phyloP scores from a whole-genome alignment of 345 rosid species.

The Pseudoturritis turrita region DNA sequence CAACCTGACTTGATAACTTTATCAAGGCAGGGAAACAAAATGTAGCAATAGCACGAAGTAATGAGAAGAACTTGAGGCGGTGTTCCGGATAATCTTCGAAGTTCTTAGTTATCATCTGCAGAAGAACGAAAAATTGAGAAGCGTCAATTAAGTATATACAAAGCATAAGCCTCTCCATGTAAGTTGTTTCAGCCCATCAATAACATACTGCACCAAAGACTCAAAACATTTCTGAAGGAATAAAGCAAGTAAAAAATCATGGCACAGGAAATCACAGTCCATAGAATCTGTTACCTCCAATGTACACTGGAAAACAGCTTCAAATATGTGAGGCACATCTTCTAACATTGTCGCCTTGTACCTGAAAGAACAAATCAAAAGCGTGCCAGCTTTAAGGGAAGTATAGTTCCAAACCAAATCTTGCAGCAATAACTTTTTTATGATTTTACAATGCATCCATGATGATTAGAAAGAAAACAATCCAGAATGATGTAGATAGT shows the following conservation, averaged over 20 bases:
- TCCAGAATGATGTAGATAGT: not conserved
- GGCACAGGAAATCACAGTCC: not conserved
- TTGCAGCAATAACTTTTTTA: constrained; percentile 43
- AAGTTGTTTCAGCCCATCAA: not conserved
- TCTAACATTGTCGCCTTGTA: constrained; percentile 93
- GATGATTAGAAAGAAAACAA: not conserved
- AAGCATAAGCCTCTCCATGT: not conserved
- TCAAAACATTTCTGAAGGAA: not conserved
- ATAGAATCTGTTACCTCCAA: constrained; percentile 58
- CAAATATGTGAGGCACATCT: constrained; percentile 95
- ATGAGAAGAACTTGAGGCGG: constrained; percentile 94
- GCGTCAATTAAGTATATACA: constrained; percentile 3
- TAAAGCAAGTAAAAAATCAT: not conserved
- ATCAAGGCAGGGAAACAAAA: constrained; percentile 93
- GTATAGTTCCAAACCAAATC: not conserved
- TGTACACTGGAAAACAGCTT: constrained; percentile 98
- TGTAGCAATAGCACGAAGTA: constrained; percentile 96
- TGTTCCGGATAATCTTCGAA: constrained; percentile 99
- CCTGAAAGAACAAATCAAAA: constrained; percentile 40
- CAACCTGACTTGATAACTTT: constrained; percentile 86
- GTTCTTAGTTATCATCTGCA: constrained; percentile 98
- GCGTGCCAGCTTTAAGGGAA: constrained; percentile 5
- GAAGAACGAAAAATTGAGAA: not conserved
- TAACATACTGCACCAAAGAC: not conserved
- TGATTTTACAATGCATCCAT: too few relatives aligned